These are phyloP conservation scores for Delphinella strobiligena DNA, from an alignment of 2,329 filamentous ascomycete genomes.

Conservation along the genomic window DNA sequence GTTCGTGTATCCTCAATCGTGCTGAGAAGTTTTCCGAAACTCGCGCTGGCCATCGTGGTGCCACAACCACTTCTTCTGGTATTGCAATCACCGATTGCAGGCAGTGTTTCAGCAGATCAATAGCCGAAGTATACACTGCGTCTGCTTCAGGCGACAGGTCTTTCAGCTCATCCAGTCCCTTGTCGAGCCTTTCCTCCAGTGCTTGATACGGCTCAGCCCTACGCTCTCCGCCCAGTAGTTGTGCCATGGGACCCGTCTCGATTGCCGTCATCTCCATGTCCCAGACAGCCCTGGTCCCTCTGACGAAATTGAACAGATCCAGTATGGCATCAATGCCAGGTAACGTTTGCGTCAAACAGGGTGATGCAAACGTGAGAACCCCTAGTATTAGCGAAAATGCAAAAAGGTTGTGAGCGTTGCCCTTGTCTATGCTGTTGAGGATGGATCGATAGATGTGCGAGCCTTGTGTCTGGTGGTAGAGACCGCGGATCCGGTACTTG, in stretches of 20 bases:
- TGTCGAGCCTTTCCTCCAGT: conserved; percentile 2
- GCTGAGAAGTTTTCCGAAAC: conserved; percentile 14
- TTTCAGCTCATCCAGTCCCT: conserved; percentile 6
- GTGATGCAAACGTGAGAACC: conserved; percentile 15
- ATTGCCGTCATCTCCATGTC: conserved; percentile 10
- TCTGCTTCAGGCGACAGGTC: conserved; percentile 5
- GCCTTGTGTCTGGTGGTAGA: conserved; percentile 17
- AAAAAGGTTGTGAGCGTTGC: conserved; percentile 12
- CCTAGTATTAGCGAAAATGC: conserved; percentile 16
- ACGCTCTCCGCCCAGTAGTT: too few relatives aligned
- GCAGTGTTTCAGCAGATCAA: not conserved
- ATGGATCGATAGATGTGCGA: conserved; percentile 15
- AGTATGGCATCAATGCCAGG: conserved; percentile 16
- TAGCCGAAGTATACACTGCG: conserved; percentile 3
- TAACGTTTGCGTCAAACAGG: conserved; percentile 11
- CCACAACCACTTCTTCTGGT: conserved; percentile 9
- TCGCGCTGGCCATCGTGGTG: conserved; percentile 15
- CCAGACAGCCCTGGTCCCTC: conserved; percentile 15
- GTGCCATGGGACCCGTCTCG: conserved; percentile 6
- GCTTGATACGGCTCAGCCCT: too few relatives aligned
- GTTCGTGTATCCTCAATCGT: conserved; percentile 12
- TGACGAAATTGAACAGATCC: conserved; percentile 15
- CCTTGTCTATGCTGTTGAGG: conserved; percentile 9
- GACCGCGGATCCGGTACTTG: conserved; percentile 14
- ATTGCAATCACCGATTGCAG: not conserved